Evolutionary conservation across 1,139 yeast genomes (phyloP), one percentile per base, ranked within the genome.

Genomic region (Protomyces macrosporus): DNA sequence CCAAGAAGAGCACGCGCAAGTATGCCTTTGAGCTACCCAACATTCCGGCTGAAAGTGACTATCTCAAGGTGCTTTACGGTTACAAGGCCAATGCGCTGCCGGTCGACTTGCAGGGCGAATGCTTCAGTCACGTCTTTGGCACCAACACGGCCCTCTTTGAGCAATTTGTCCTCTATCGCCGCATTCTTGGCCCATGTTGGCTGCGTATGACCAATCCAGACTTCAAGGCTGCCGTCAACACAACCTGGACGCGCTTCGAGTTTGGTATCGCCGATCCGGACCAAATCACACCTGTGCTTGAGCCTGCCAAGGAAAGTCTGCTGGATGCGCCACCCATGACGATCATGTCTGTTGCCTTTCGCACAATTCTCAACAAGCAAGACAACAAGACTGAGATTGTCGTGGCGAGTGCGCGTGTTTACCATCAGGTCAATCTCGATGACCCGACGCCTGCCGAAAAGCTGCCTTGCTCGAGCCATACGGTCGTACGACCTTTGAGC

Each of bases 151-250:
- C 81, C 65, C 79, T 89, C 50, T 90, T 93, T 75, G 98, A 93
- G 76, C 82, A 90, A 12, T 90, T 93, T 75, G 96, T 90, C 10
- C 73, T 90, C 37, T 89, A 87, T 73, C 82, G 88, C 70, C 85
- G 87, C 69, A 81, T 93, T 52, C 90, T 90, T 97, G 99, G 99
- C 4, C 99, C 99, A 0, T 90, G 98, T 73, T 93, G 98, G 98
- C 78, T 93, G 62, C 87, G 87, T 63, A 79, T 95, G 58, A 78
- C 80, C 52, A 79, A 82, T 56, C 87, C 87, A 54, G 84, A 86
- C 69, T 87, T 88, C 69, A 74, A 75, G 30, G 74, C 84, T 0
- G 77, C 86, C 65, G 81, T 78, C 65, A 87, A 87, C 70, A 81
- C 89, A 1, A 86, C 97, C 0, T 95, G 91, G 78, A 88, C 96